A percentile compares a stretch with the other conserved stretches of the same genome.
phyloP scores from a whole-genome alignment of 352 stramenopile species.

The Globisporangium orthogonon region DNA sequence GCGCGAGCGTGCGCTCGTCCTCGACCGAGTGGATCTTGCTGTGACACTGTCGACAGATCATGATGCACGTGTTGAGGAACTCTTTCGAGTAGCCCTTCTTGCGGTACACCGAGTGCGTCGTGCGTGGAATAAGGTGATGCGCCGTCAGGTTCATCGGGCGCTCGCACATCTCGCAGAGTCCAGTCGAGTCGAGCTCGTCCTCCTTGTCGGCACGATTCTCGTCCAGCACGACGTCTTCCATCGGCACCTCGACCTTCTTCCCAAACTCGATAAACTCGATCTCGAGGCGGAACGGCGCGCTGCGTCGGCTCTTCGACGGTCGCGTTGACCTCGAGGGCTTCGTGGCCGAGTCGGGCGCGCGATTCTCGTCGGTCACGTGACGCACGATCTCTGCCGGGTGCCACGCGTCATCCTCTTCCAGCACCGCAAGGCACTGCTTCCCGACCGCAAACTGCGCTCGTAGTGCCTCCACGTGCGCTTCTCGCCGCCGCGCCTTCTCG shows the following conservation, averaged over 20 bases:
- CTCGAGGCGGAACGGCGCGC: slow-evolving; percentile 22
- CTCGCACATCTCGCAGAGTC: slow-evolving; percentile 88
- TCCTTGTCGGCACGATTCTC: slow-evolving; percentile 62
- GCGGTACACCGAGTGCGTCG: slow-evolving; percentile 69
- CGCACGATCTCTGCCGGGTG: slow-evolving; percentile 51
- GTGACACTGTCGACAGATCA: slow-evolving; percentile 92
- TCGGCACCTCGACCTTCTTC: slow-evolving; percentile 50
- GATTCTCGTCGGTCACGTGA: slow-evolving; percentile 21
- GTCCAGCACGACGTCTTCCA: slow-evolving; percentile 62
- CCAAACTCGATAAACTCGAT: slow-evolving; percentile 79
- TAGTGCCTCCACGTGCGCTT: slow-evolving; percentile 16
- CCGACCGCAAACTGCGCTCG: slow-evolving; percentile 44
- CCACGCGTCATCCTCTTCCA: slow-evolving; percentile 70
- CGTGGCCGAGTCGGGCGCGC: not conserved
- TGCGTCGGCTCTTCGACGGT: slow-evolving; percentile 16
- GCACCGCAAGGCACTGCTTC: slow-evolving; percentile 54
- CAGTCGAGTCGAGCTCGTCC: slow-evolving; percentile 29
- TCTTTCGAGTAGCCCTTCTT: slow-evolving; percentile 73
- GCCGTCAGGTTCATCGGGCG: slow-evolving; percentile 87
- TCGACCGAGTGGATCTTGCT: slow-evolving; percentile 88
- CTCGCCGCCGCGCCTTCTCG: slow-evolving; percentile 12
- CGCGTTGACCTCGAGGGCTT: not conserved
- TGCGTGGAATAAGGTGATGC: slow-evolving; percentile 91
- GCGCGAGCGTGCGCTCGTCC: slow-evolving; percentile 87
- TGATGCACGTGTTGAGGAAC: slow-evolving; percentile 80